Conservation (phyloP, 139 green algal genomes). For the Tetradesmus obliquus region DNA sequence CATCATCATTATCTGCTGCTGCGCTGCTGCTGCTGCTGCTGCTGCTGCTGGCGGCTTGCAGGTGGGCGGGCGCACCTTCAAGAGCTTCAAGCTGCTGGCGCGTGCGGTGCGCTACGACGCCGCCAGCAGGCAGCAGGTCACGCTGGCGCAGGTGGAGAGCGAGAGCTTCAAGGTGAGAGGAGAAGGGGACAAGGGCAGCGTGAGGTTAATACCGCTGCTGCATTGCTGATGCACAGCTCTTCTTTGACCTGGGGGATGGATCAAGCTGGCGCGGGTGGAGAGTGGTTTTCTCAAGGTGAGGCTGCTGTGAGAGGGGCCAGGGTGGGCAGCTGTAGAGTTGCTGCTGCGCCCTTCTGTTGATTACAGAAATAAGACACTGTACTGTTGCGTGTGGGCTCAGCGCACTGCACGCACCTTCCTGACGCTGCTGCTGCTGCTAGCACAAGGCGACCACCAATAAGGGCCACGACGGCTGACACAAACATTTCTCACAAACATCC, state of each 20-base stretch:
- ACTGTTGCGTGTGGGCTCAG: too few species aligned
- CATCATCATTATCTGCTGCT: neutral
- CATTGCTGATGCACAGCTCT: neutral
- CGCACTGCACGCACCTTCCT: neutral
- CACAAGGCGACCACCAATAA: neutral
- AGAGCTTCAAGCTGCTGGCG: conserved; percentile 43
- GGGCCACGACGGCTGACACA: neutral
- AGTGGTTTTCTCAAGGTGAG: too few species aligned
- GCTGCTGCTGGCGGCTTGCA: neutral
- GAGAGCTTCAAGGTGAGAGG: conserved; percentile 47
- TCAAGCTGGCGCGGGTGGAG: neutral
- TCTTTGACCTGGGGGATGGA: too few species aligned
- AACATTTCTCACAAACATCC: neutral
- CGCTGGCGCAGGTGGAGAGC: conserved; percentile 41
- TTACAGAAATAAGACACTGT: too few species aligned
- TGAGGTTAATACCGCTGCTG: neutral
- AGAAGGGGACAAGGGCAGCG: neutral
- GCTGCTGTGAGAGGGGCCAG: too few species aligned
- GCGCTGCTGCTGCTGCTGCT: neutral
- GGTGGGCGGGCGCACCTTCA: conserved; percentile 35
- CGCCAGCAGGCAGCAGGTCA: neutral
- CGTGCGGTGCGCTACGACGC: neutral
- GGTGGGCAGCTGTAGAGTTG: too few species aligned
- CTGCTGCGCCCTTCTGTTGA: too few species aligned
- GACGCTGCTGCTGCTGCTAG: neutral